Percentiles rank a stretch among this genome's conserved stretches.
phyloP scores from a whole-genome alignment of 345 rosid species.

The Leavenworthia alabamica region DNA sequence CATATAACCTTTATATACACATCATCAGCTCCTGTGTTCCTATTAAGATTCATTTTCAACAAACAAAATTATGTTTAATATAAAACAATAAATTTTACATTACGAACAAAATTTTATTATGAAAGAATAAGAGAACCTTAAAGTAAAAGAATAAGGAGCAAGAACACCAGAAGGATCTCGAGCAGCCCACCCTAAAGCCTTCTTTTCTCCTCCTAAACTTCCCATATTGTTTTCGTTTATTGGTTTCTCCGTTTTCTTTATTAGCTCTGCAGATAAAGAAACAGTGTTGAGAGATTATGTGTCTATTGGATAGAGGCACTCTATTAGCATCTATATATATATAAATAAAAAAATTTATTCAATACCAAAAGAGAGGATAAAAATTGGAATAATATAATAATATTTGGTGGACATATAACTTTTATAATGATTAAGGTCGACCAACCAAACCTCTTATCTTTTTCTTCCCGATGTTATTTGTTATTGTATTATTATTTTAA shows the following conservation, averaged over 20 bases:
- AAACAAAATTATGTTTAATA: too few species aligned
- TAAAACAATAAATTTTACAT: too few species aligned
- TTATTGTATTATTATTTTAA: too few species aligned
- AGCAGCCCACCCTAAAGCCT: conserved; percentile 71
- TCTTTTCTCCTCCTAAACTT: conserved; percentile 39
- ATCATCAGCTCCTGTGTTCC: conserved; percentile 67
- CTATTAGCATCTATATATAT: neutral
- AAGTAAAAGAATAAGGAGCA: conserved; percentile 52
- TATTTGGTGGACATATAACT: too few species aligned
- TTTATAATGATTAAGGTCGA: conserved; percentile 12
- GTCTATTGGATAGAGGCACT: neutral
- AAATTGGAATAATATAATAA: neutral
- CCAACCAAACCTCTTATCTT: conserved; percentile 11
- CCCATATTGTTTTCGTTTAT: conserved; percentile 33
- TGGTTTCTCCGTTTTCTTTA: neutral
- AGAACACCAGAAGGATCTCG: conserved; percentile 64
- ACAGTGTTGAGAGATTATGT: neutral
- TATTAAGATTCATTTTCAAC: conserved; percentile 17
- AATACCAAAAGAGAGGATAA: neutral
- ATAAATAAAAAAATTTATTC: neutral
- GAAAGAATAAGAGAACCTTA: conserved; percentile 35
- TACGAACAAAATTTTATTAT: neutral
- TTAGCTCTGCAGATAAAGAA: neutral
- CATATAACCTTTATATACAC: conserved; percentile 52
- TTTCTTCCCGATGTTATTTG: neutral